Conservation (phyloP, 495 filamentous ascomycete genomes). For the Apiosordaria backusii region DNA sequence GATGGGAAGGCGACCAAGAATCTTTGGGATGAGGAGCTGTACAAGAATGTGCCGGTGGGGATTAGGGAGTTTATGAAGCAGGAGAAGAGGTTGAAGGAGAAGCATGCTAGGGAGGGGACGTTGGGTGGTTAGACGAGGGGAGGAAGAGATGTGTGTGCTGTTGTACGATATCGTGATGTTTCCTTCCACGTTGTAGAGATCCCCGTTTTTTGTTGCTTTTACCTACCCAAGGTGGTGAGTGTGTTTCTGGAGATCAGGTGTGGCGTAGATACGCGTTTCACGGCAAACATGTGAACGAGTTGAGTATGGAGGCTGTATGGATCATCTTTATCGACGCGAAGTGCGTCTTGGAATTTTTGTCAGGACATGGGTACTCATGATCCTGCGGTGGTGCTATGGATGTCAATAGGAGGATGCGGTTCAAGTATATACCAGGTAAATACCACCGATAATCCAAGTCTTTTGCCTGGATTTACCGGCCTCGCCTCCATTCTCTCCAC, state of each 20-base stretch:
- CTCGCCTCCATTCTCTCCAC: neutral
- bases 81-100: slow-evolving; percentile 85
- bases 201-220: neutral
- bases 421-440: neutral
- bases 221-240: neutral
- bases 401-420: neutral
- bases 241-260: too few species aligned
- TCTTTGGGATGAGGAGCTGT: slow-evolving; percentile 60
- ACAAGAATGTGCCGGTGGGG: slow-evolving; percentile 81
- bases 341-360: neutral
- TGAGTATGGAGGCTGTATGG: neutral
- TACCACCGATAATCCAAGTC: neutral
- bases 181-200: neutral
- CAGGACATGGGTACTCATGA: neutral
- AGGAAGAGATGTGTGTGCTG: neutral
- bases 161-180: neutral
- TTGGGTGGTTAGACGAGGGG: slow-evolving; percentile 31
- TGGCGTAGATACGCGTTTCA: neutral
- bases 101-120: slow-evolving; percentile 50
- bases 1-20: slow-evolving; percentile 38
- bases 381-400: neutral
- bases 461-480: neutral
- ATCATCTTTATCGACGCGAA: neutral
- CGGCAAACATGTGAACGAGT: neutral
- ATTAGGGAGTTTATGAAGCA: slow-evolving; percentile 97